Conservation (phyloP, 2,329 filamentous ascomycete species). For the Pseudogymnoascus sp. region DNA sequence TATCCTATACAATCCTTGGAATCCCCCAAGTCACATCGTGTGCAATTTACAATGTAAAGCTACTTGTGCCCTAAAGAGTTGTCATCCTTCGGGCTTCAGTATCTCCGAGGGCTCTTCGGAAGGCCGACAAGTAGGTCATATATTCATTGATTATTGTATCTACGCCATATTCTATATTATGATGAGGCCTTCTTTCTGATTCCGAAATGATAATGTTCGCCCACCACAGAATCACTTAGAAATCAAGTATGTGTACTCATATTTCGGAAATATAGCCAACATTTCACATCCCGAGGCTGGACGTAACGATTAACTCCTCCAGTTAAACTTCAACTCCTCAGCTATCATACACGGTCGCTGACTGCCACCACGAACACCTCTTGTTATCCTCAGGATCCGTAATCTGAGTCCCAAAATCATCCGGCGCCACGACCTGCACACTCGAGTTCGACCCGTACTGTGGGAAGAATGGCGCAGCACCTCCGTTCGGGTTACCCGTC, state of each 20-base stretch:
- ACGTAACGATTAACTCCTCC: background rate
- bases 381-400: background rate
- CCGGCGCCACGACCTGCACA: background rate
- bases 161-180: background rate
- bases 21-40: background rate
- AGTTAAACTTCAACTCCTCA: background rate
- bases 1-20: background rate
- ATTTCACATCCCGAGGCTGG: background rate
- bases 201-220: background rate
- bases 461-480: slow-evolving; percentile 17
- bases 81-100: background rate
- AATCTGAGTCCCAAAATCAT: background rate
- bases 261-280: background rate
- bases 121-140: background rate
- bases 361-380: background rate
- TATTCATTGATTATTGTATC: background rate
- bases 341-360: background rate
- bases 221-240: background rate
- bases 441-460: slow-evolving; percentile 18
- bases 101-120: background rate
- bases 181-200: background rate
- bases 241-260: background rate
- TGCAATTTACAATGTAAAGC: background rate
- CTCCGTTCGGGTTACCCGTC: slow-evolving; percentile 27
- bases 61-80: background rate